These are phyloP conservation scores for Pezicula radicicola DNA, from an alignment of 2,329 filamentous ascomycete genomes.

Conservation along the genomic window DNA sequence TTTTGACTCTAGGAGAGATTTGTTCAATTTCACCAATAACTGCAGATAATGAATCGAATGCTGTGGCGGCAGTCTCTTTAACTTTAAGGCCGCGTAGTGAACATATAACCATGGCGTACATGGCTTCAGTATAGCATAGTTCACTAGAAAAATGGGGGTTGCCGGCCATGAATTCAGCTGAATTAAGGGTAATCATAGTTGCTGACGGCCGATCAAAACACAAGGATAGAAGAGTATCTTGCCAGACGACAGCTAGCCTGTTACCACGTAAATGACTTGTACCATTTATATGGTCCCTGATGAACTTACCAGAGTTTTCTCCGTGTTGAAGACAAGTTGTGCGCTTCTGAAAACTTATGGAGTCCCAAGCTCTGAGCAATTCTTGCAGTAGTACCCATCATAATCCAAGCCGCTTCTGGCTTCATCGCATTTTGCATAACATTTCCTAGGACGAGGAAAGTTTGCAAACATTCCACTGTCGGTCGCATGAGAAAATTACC, in stretches of 20 bases:
- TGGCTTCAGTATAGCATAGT: constrained; percentile 52
- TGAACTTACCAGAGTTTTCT: constrained; percentile 8
- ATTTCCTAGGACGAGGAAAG: constrained; percentile 56
- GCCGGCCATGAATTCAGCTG: constrained; percentile 48
- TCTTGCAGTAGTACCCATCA: constrained; percentile 59
- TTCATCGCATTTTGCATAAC: constrained; percentile 65
- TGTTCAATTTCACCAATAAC: background rate
- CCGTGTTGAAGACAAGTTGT: constrained; percentile 1
- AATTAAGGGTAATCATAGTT: constrained; percentile 47
- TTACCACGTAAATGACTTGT: background rate
- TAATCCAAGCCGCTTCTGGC: constrained; percentile 60
- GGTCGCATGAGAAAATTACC: constrained; percentile 59
- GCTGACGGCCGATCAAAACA: constrained; percentile 61
- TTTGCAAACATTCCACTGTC: constrained; percentile 61
- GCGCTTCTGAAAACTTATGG: constrained; percentile 30
- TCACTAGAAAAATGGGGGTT: constrained; percentile 34
- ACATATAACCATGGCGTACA: constrained; percentile 57
- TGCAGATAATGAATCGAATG: background rate
- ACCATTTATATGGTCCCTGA: background rate
- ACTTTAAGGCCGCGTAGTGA: constrained; percentile 37
- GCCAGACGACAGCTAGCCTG: constrained; percentile 50
- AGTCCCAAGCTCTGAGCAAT: constrained; percentile 60
- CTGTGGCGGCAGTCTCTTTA: constrained; percentile 5
- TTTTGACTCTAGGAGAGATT: background rate
- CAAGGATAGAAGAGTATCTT: constrained; percentile 58